Evolutionary conservation across 169 alveolate species (phyloP), one percentile per base, ranked within the genome.

Genomic region (Plasmodium relictum): DNA sequence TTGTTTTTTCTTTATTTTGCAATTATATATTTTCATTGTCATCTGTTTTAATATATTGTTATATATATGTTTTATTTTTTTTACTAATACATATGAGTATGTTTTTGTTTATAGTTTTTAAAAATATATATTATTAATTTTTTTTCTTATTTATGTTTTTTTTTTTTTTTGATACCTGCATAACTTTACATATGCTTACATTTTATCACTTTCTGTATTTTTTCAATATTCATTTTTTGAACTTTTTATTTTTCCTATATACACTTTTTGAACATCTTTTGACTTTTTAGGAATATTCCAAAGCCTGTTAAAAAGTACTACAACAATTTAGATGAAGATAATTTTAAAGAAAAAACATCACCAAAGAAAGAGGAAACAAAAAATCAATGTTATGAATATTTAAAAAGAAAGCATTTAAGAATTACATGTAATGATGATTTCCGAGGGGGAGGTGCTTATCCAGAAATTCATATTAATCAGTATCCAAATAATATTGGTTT

Each of bases 401-500:
- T 78, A 8, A 80, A 71, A 45, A 69, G 96, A 24, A 62, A 72
- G 9, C 93, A 95, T 24, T 93, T 93, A 78, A 54, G 93, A 9
- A 95, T 95, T 14, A 39, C 95, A 48, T 73, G 92, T 66, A 91
- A 90, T 66, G 96, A 89, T 6, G 97, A 95, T 90, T 95, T 92
- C 45, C 93, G 93, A 16, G 97, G 91, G 22, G 97, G 97, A 8
- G 97, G 97, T 6, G 96, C 97, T 18, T 95, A 85, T 65, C 97
- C 97, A 0, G 97, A 95, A 68, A 93, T 95, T 37, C 96, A 66
- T 73, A 88, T 93, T 54, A 93, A 93, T 31, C 97, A 95, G 88
- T 95, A 78, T 69, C 97, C 97, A 6, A 94, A 93, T 62, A 94
- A 93, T 69, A 80, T 95, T 88, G 97, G 97, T 56, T 39, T 66